Evolutionary conservation across 495 filamentous ascomycete species (phyloP).

Genomic region (Daldinia grandis): DNA sequence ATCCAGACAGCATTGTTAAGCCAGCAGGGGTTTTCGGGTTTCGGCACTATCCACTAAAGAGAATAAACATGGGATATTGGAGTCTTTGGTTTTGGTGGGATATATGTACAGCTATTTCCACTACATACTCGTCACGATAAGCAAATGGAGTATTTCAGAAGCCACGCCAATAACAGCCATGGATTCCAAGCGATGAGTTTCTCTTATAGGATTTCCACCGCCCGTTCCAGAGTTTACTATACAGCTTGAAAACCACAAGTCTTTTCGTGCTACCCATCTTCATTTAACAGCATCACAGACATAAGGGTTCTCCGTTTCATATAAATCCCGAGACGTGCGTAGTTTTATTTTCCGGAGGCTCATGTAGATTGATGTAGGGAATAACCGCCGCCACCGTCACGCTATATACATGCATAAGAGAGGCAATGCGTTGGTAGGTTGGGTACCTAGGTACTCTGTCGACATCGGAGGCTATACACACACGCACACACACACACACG

Average conservation of each 20-base stretch:
- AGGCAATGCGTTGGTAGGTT: not conserved
- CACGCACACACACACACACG: too few species aligned
- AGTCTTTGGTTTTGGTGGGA: conserved; percentile 1
- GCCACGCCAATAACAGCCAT: not conserved
- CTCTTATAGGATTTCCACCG: not conserved
- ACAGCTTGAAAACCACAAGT: not conserved
- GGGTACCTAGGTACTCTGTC: too few species aligned
- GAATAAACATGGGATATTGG: not conserved
- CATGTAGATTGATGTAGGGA: not conserved
- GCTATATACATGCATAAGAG: not conserved
- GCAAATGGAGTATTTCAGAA: not conserved
- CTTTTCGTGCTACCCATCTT: not conserved
- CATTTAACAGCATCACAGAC: not conserved
- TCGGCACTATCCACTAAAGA: not conserved
- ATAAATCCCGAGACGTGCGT: not conserved
- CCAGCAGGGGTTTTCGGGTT: not conserved
- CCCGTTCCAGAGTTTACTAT: not conserved
- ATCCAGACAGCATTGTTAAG: not conserved
- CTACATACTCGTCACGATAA: not conserved
- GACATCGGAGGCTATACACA: not conserved
- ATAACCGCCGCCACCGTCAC: not conserved
- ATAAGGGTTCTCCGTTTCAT: not conserved
- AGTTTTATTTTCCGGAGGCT: not conserved
- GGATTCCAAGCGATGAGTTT: not conserved
- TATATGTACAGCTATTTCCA: not conserved